These are phyloP conservation scores for Phyllachora maydis DNA, from an alignment of 2,329 filamentous ascomycete genomes.

Conservation along the genomic window DNA sequence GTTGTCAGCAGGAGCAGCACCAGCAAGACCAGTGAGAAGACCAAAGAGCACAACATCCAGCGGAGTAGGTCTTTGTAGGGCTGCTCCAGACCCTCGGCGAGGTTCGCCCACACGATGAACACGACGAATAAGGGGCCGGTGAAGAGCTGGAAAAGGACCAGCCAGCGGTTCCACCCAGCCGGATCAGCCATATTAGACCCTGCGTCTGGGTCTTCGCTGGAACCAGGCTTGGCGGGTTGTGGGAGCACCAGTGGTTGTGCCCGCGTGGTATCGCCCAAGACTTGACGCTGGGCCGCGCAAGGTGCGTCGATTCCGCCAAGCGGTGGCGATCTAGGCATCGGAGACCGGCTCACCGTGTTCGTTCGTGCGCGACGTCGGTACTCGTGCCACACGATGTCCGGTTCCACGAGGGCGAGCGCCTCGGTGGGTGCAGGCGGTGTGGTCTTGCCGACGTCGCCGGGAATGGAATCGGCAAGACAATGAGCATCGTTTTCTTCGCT, in stretches of 20 bases:
- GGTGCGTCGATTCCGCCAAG: no score
- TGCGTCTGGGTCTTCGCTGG: background rate
- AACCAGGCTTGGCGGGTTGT: constrained; percentile 10
- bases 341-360: constrained; percentile 5
- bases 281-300: no score
- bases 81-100: constrained; percentile 32
- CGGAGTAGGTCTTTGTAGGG: constrained; percentile 28
- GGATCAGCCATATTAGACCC: no score
- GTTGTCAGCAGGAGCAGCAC: constrained; percentile 48
- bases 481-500: no score
- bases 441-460: background rate
- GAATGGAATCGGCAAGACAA: no score
- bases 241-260: no score
- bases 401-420: constrained; percentile 1
- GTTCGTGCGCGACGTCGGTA: constrained; percentile 27
- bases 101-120: constrained; percentile 54
- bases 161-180: constrained; percentile 74
- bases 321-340: constrained; percentile 7
- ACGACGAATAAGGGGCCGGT: constrained; percentile 71
- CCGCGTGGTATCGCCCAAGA: no score
- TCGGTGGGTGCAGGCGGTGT: no score
- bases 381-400: constrained; percentile 36
- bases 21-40: constrained; percentile 48
- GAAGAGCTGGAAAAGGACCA: constrained; percentile 68
- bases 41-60: constrained; percentile 41